Evolutionary conservation across 257 asterid species (phyloP).

Genomic region (Gynochthodes officinalis): DNA sequence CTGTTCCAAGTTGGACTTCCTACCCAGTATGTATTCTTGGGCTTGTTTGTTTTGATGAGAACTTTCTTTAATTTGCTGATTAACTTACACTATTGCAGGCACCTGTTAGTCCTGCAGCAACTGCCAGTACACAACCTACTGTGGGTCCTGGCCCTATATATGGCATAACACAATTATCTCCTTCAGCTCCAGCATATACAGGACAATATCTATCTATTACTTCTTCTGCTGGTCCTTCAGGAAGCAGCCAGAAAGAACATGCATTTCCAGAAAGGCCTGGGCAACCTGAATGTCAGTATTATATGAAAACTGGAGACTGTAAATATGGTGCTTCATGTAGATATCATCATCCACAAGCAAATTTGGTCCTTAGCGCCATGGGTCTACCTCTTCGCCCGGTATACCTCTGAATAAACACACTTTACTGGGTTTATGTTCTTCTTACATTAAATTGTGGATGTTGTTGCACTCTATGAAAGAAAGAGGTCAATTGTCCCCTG

Average conservation of each 20-base stretch:
- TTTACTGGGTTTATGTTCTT: neutral
- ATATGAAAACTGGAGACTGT: conserved; percentile 84
- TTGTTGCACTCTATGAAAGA: too few species aligned
- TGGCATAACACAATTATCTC: conserved; percentile 66
- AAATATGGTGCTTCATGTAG: conserved; percentile 84
- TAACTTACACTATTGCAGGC: conserved; percentile 7
- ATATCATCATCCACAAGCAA: conserved; percentile 80
- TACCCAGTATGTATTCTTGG: conserved; percentile 52
- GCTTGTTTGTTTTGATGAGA: conserved; percentile 18
- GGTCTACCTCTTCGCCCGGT: conserved; percentile 95
- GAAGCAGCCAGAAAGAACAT: conserved; percentile 59
- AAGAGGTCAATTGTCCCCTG: too few species aligned
- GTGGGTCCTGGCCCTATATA: conserved; percentile 55
- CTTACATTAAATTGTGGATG: neutral
- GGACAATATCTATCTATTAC: conserved; percentile 64
- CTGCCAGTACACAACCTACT: conserved; percentile 58
- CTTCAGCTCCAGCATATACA: conserved; percentile 73
- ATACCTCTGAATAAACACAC: conserved; percentile 20
- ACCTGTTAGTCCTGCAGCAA: conserved; percentile 47
- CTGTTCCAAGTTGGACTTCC: conserved; percentile 82
- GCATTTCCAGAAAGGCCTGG: conserved; percentile 86
- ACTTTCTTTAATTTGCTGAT: neutral
- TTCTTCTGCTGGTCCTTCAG: conserved; percentile 59
- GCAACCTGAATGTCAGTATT: conserved; percentile 77
- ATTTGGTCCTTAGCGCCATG: conserved; percentile 63